A percentile compares a stretch with the other conserved stretches of the same genome.
These are phyloP conservation scores for Annulohypoxylon truncatum DNA, from an alignment of 2,329 filamentous ascomycete genomes.

Conservation along the genomic window DNA sequence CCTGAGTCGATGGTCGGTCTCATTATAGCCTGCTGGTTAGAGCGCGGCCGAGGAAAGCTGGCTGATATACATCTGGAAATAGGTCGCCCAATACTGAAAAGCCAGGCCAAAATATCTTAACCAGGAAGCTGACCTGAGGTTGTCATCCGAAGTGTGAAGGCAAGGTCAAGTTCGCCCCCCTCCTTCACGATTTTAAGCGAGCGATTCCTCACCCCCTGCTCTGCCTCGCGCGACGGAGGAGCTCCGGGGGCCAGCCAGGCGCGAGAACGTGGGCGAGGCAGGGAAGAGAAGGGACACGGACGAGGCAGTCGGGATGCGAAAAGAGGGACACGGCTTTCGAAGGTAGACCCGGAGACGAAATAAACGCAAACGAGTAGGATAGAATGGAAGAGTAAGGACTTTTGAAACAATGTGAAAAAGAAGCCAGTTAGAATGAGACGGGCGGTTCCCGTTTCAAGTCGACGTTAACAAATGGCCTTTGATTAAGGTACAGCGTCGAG, in stretches of 20 bases:
- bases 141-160: conserved; percentile 22
- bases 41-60: conserved; percentile 54
- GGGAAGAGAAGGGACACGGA: conserved; percentile 21
- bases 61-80: conserved; percentile 55
- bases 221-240: conserved; percentile 36
- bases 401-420: neutral
- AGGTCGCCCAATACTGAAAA: conserved; percentile 10
- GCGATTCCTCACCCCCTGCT: conserved; percentile 21
- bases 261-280: conserved; percentile 37
- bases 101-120: conserved; percentile 13
- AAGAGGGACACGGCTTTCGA: conserved; percentile 25
- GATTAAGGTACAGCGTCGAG: conserved; percentile 13
- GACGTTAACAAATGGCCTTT: conserved; percentile 8
- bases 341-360: conserved; percentile 1
- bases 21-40: conserved; percentile 59
- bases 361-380: conserved; percentile 5
- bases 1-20: conserved; percentile 44
- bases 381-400: neutral
- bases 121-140: conserved; percentile 22
- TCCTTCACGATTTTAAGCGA: neutral
- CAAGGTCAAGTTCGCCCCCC: conserved; percentile 13
- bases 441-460: conserved; percentile 9
- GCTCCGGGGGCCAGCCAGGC: conserved; percentile 36
- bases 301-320: conserved; percentile 14
- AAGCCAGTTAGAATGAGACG: neutral